Evolutionary conservation across 306 rosid species (phyloP), one percentile per base, ranked within the genome.

Genomic region (Cucurbita maxima): DNA sequence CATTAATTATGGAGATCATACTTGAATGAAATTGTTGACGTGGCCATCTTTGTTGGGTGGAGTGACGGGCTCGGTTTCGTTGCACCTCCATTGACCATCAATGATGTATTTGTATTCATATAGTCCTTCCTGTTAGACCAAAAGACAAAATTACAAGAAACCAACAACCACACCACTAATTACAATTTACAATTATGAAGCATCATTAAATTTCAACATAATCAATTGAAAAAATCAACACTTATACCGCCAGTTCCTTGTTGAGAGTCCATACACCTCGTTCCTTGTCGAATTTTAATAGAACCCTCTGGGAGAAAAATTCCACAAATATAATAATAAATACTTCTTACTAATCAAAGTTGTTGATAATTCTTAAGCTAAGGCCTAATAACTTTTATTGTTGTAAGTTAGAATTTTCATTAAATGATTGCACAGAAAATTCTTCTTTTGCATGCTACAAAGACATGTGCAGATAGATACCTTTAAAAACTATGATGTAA

Each of bases 71-170:
- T 88, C 90, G 19, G 76, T 3, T 18, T 76, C 69, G 45, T 84
- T 91, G 85, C 76, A 74, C 18, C 50, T 84, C 99, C 99, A 95
- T 75, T 77, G 77, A 56, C 97, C 99, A 79, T 95, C 89, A 74
- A 91, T 79, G 25, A 95, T 83, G 82, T 91, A 95, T 87, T 95
- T 95, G 82, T 95, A 95, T 85, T 95, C 99, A 1, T 89, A 95
- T 50, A n/a, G 78, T 77, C 99, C 99, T 85, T 91, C 97, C 99
- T 95, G 85, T 79, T 56, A 79, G 62, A 64, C 34, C 8, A 34
- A 9, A 30, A 10, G 0, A 1, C 22, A 70, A 70, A 48, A 48
- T 2, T 12, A 30, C 43, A 58, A 5, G 40, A 60, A 10, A 22
- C 62, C 59, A 4, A 30, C 6, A 60, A 34, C 38, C 20, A 6